Evolutionary conservation across 257 asterid species (phyloP), one percentile per base, ranked within the genome.

Genomic region (Paulownia fortunei): DNA sequence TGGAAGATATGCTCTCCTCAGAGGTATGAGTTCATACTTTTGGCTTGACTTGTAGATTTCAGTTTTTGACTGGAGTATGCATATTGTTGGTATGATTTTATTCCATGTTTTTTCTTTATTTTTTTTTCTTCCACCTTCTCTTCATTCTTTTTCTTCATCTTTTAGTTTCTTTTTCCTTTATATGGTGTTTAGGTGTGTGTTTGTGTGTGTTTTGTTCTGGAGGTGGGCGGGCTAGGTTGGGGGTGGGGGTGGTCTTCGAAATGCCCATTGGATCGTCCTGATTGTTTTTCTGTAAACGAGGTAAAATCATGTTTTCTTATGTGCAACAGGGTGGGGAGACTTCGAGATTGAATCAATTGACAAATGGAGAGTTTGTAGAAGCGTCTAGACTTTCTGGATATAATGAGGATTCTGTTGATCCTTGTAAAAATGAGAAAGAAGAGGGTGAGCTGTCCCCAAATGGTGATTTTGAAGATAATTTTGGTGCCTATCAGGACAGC

Each of bases 381-480:
- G 88, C 89, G 66, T 84, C 91, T 24, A 84, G 80, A 76, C 63
- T 34, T 34, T 82, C 84, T 69, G 90, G 88, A 80, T 80, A 70
- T 69, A 84, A 79, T 70, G 92, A 77, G 73, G 90, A 78, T 55
- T 76, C 82, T 46, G 82, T 78, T 65, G 94, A 91, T 87, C 93
- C 91, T 72, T 61, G 89, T 49, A 92, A 91, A 84, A 87, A 59
- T 71, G 99, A 96, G 89, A 96, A 96, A 84, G 99, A 94, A 86
- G 98, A 91, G 86, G 97, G 95, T 32, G 98, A 92, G 79, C 87
- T 92, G 72, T 96, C 98, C 54, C 96, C 97, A 18, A 87, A 71
- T 74, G 91, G 91, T 49, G 95, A 93, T 84, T 91, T 85, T 83
- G 98, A 88, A 82, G 98, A 92, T 74, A 96, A 90, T 81, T 86